phyloP scores from a whole-genome alignment of 805 yeast genomes.

The Maudiozyma bulderi region DNA sequence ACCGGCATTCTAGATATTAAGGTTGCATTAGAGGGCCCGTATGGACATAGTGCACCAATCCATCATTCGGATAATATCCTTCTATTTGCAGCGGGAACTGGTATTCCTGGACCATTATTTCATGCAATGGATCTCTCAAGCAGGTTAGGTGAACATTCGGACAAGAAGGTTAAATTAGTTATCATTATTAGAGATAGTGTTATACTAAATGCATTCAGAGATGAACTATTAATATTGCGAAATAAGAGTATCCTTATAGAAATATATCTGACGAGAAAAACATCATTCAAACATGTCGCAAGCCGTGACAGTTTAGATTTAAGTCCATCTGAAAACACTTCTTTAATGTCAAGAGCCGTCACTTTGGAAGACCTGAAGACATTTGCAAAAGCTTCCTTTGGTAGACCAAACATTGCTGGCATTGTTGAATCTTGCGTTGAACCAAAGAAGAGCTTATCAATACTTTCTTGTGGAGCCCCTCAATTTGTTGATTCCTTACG shows the following conservation, averaged over 20 bases:
- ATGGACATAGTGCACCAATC: conserved; percentile 46
- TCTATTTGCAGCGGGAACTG: conserved; percentile 66
- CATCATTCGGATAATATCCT: conserved; percentile 44
- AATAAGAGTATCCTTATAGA: conserved; percentile 10
- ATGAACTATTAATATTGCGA: conserved; percentile 11
- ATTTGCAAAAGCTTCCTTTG: conserved; percentile 32
- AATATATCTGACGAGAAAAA: conserved; percentile 11
- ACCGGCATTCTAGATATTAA: conserved; percentile 26
- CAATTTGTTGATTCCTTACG: conserved; percentile 50
- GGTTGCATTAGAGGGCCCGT: conserved; percentile 56
- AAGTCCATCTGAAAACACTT: neutral
- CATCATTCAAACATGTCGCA: neutral
- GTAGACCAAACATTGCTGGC: conserved; percentile 38
- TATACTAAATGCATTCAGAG: conserved; percentile 13
- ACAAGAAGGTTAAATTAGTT: conserved; percentile 9
- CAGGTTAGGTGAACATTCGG: neutral
- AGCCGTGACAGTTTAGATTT: neutral
- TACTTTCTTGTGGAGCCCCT: conserved; percentile 57
- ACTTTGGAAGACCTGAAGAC: conserved; percentile 3
- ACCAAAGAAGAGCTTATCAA: conserved; percentile 35
- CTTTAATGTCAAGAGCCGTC: neutral
- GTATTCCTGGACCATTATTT: conserved; percentile 53
- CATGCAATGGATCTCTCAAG: conserved; percentile 32
- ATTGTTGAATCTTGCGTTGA: conserved; percentile 29
- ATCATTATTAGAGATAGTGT: conserved; percentile 10